Evolutionary conservation across 257 asterid species (phyloP), one percentile per base, ranked within the genome.

Genomic region (Nicotiana sylvestris): DNA sequence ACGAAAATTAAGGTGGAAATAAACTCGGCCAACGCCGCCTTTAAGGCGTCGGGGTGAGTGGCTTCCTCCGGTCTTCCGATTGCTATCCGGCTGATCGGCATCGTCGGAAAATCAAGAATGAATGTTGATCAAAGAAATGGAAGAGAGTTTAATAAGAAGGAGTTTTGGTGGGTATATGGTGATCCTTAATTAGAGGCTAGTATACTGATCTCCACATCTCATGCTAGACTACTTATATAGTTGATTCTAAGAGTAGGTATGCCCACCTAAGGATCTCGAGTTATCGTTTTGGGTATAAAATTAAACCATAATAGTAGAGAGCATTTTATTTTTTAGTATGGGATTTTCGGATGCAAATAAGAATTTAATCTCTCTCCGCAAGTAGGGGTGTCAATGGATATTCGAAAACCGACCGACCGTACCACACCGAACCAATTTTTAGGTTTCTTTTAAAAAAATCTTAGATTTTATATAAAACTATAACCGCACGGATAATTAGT

Each of bases 21-120:
- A 85, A 89, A 89, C 88, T 89, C 92, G 1, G 92, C 89, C 83
- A 89, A 72, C 18, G 89, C 89, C n/a, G 90, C 92, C 88, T 76
- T 87, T 56, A 89, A 80, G 8, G 89, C 85, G 76, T 81, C 84
- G 6, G 87, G 87, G 10, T 78, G 84, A 53, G 60, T 65, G 56
- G 76, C 89, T 80, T 89, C 90, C 27, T 82, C 86, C 5, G 74
- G 13, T 56, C 85, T 55, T 3, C 90, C 89, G 51, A 87, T 70
- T 17, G 89, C 82, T 6, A 89, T 85, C 39, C 81, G 79, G 37
- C 3, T 67, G 85, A 85, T 46, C 83, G 88, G 87, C 91, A 86
- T 88, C 30, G 51, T 81, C 21, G 17, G 66, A 72, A 78, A 60
- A 21, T 77, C 82, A 39, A 33, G 27, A 66, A 81, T 57, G 0